Evolutionary conservation across 768 basidiomycete species (phyloP).

Genomic region (Auriscalpium orientale): DNA sequence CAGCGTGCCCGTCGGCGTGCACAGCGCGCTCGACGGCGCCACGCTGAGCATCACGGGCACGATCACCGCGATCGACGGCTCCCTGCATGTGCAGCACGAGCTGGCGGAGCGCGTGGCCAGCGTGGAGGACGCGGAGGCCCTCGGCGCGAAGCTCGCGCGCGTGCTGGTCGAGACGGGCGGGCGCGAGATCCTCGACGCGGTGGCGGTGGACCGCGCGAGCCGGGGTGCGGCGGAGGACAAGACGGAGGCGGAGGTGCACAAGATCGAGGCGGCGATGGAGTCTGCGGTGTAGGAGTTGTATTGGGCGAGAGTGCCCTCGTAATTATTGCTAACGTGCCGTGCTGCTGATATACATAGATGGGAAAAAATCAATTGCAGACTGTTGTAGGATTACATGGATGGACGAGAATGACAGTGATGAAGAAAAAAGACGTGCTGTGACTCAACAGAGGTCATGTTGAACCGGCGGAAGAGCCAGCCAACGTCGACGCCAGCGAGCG

Average conservation of each 20-base stretch:
- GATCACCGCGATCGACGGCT: conserved; percentile 79
- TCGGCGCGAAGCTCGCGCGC: conserved; percentile 62
- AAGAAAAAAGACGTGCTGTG: conserved; percentile 11
- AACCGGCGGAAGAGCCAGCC: conserved; percentile 8
- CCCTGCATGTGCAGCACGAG: conserved; percentile 60
- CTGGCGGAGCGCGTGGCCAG: conserved; percentile 43
- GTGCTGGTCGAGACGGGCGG: conserved; percentile 66
- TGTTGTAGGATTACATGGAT: background rate
- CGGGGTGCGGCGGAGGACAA: conserved; percentile 35
- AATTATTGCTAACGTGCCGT: background rate
- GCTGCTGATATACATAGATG: background rate
- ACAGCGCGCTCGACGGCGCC: conserved; percentile 35
- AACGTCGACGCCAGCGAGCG: conserved; percentile 14
- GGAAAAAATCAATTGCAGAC: background rate
- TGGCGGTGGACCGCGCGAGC: conserved; percentile 57
- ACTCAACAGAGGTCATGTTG: conserved; percentile 13
- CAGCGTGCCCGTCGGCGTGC: conserved; percentile 90
- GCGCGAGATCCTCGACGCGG: conserved; percentile 72
- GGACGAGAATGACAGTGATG: background rate
- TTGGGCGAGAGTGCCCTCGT: background rate
- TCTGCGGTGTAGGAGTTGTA: background rate
- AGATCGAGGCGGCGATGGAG: conserved; percentile 13
- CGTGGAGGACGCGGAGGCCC: conserved; percentile 52
- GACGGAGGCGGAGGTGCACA: conserved; percentile 21
- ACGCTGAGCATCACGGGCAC: conserved; percentile 64